These are phyloP conservation scores for Teratosphaeria epicoccoides DNA, from an alignment of 2,329 filamentous ascomycete genomes.

Conservation along the genomic window DNA sequence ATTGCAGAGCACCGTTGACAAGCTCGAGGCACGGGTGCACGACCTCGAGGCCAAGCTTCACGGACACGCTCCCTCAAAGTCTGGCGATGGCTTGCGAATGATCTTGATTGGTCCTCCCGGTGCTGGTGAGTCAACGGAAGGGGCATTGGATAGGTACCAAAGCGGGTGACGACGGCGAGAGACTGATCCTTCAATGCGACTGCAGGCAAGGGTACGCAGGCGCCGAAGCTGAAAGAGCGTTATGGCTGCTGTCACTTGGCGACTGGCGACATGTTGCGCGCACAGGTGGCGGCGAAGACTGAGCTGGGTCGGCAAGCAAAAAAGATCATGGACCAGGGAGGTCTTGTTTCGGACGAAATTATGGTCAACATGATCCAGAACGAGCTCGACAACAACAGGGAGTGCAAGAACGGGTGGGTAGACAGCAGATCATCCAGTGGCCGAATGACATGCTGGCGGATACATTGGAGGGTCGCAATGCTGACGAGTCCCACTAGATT, in stretches of 20 bases:
- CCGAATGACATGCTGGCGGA: neutral
- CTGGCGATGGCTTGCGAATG: constrained; percentile 64
- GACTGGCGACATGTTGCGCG: constrained; percentile 97
- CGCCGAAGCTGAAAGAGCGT: constrained; percentile 95
- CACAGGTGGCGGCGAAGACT: constrained; percentile 96
- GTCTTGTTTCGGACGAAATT: constrained; percentile 95
- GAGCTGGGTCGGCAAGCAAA: constrained; percentile 88
- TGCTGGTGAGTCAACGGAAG: constrained; percentile 60
- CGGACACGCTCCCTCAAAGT: constrained; percentile 17
- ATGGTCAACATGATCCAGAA: constrained; percentile 99
- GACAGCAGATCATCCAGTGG: constrained; percentile 1
- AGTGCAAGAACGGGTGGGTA: constrained; percentile 77
- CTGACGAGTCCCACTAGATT: constrained; percentile 39
- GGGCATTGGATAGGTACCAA: neutral
- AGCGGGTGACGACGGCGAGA: neutral
- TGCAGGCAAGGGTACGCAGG: constrained; percentile 94
- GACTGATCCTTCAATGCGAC: neutral
- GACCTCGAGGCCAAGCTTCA: constrained; percentile 66
- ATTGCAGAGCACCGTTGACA: constrained; percentile 72
- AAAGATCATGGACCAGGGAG: constrained; percentile 99
- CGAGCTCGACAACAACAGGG: constrained; percentile 84
- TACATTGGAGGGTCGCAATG: constrained; percentile 5
- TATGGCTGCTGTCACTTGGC: constrained; percentile 96
- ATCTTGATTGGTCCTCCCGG: constrained; percentile 95
- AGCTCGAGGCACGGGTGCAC: constrained; percentile 77